A percentile compares a stretch with the other conserved stretches of the same genome.
phyloP scores from a whole-genome alignment of 768 basidiomycete species.

The Hemileccinum rubropunctum region DNA sequence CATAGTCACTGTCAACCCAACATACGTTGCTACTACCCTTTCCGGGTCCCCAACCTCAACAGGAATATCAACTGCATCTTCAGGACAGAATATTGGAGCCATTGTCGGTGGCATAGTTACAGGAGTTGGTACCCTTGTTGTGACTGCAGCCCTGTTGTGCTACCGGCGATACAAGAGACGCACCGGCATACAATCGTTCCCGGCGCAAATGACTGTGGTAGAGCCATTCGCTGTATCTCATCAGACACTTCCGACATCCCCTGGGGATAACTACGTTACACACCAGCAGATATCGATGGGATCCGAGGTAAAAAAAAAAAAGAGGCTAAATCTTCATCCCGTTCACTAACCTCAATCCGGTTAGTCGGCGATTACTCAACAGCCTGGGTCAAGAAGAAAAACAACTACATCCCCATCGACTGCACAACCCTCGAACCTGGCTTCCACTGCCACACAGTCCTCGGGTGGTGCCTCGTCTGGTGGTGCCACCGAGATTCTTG shows the following conservation, averaged over 20 bases:
- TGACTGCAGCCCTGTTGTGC: not conserved
- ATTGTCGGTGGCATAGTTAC: constrained; percentile 8
- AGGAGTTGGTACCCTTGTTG: not conserved
- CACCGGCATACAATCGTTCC: not conserved
- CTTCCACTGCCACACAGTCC: not conserved
- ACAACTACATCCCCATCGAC: not conserved
- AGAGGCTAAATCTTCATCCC: not conserved
- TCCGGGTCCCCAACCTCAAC: too few species aligned
- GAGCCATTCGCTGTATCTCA: not conserved
- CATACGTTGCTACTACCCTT: too few species aligned
- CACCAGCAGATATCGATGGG: not conserved
- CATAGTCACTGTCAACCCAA: too few species aligned
- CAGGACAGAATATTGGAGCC: not conserved
- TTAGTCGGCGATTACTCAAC: too few species aligned
- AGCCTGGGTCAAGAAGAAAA: not conserved
- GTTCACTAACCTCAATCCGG: too few species aligned
- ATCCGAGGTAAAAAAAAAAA: not conserved
- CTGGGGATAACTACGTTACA: not conserved
- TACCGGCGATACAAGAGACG: not conserved
- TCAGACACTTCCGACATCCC: not conserved
- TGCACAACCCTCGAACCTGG: not conserved
- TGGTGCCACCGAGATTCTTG: not conserved
- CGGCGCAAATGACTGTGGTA: not conserved
- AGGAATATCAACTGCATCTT: not conserved
- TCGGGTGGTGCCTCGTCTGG: not conserved